Evolutionary conservation across 495 filamentous ascomycete genomes (phyloP).

Genomic region (Penicillium tannophilum): DNA sequence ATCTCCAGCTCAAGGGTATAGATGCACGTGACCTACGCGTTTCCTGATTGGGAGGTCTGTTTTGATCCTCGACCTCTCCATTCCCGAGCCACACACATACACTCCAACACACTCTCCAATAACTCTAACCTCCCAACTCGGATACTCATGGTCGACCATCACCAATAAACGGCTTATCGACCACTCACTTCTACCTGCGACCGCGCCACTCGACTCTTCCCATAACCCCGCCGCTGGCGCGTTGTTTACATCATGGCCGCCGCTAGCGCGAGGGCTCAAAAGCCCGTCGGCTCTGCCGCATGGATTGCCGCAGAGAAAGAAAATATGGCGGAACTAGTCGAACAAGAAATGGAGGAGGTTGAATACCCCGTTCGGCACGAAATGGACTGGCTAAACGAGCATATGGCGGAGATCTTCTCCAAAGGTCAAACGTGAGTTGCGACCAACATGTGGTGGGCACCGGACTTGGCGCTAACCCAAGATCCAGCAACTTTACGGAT

Average conservation of each 20-base stretch:
- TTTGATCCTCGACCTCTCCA: constrained; percentile 25
- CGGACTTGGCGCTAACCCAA: constrained; percentile 35
- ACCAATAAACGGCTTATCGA: constrained; percentile 1
- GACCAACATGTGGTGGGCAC: constrained; percentile 10
- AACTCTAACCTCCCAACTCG: not conserved
- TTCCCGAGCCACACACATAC: constrained; percentile 16
- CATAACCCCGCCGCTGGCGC: constrained; percentile 17
- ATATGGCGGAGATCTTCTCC: constrained; percentile 92
- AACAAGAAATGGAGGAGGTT: constrained; percentile 84
- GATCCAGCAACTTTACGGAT: constrained; percentile 76
- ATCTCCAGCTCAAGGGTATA: not conserved
- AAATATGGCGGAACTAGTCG: constrained; percentile 60
- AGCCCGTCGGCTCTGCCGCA: constrained; percentile 63
- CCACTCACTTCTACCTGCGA: not conserved
- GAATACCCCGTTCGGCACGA: constrained; percentile 87
- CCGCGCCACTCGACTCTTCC: not conserved
- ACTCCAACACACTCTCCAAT: constrained; percentile 7
- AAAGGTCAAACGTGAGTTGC: constrained; percentile 75
- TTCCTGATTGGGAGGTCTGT: constrained; percentile 30
- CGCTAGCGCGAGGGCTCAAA: constrained; percentile 47
- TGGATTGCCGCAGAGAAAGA: constrained; percentile 71
- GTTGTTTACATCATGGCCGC: constrained; percentile 55
- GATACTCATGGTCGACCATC: constrained; percentile 15
- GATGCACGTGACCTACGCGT: constrained; percentile 27
- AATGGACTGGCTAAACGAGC: constrained; percentile 94